Evolutionary conservation across 2,329 filamentous ascomycete species (phyloP), one percentile per base, ranked within the genome.

Genomic region (Verticillium nonalfalfae): DNA sequence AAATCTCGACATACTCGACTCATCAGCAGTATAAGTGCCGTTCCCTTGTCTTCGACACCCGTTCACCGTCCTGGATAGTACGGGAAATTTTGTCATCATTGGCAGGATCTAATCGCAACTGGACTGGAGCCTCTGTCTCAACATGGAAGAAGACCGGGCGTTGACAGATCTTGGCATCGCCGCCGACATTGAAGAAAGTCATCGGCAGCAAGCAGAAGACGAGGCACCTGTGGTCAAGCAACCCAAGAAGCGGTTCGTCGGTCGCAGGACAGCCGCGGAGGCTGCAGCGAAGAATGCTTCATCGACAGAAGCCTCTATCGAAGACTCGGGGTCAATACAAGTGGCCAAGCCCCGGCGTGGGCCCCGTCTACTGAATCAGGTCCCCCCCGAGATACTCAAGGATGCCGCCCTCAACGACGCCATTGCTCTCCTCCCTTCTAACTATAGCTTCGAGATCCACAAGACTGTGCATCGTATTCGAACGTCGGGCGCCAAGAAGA

Each of bases 401-500:
- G 90, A 99, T 70, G 81, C 87, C 57, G 90, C 90, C 57, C 90
- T 99, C 70, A 94, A 94, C 74, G 89, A 88, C 55, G 95, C 95
- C 3, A 93, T 98, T 62, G 82, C 87, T 6, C 84, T 99, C 36
- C 85, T 99, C 2, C 95, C 95, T 1, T 80, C 86, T n/a, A 99
- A 99, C 79, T 99, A 99, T 82, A 94, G 91, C 69, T 99, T 99
- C 73, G 95, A 99, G 78, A 93, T 99, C 61, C 95, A 92, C 73
- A 99, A 99, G 79, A 99, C 95, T 9, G 96, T 99, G 69, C 93
- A 98, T 76, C 88, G 94, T 57, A 93, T 99, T 74, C 89, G 91
- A 55, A 89, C 88, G 1, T 86, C 89, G 9, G 87, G 85, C 9
- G 88, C 93, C 1, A 94, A 88, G 72, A 90, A 88, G 66, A 88